Evolutionary conservation across 164 flowering plant species (phyloP), one percentile per base, ranked within the genome.

Genomic region (Berberis vulgaris): DNA sequence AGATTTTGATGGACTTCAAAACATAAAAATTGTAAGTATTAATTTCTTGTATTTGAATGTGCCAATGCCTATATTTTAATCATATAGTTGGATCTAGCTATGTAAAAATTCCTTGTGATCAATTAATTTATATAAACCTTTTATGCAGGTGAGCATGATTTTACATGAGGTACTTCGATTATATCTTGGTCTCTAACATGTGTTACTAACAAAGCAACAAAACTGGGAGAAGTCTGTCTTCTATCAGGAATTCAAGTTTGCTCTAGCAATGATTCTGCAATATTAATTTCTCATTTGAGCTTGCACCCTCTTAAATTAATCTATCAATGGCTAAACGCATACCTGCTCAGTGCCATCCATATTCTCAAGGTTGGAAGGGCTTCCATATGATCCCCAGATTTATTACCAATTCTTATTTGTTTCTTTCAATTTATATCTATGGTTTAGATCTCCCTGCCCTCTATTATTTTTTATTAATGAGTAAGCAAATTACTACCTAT

Each of bases 1-100:
- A 54, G 62, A 59, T 10, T 60, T 70, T 46, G 69, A 70, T 47
- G 64, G 65, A 6, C 43, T 72, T 52, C 63, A 59, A 43, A 60
- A 63, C 11, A 49, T 59, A 9, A 72, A 71, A 53, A 62, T 63
- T 50, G 74, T 71, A 44, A 62, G 74, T 62, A 42, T n/a, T n/a
- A n/a, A n/a, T 26, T 67, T 5, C 47, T 7, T 26, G 26, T 26
- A 26, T 26, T 26, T 26, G 26, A 26, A 26, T 26, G 26, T 26
- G 26, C 26, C 26, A 26, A 26, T 26, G 26, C 26, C 26, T n/a
- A 44, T 42, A 11, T 40, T 38, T 38, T 5, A 41, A 26, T 0
- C 26, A 26, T 26, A 26, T 26, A 26, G 26, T 26, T 26, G 26
- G 26, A 26, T 26, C 26, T 26, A 26, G 26, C 26, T 26, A 26